A percentile compares a stretch with the other conserved stretches of the same genome.
Evolutionary conservation across 129 eudicot genomes (phyloP).

Genomic region (Solidago caesia): DNA sequence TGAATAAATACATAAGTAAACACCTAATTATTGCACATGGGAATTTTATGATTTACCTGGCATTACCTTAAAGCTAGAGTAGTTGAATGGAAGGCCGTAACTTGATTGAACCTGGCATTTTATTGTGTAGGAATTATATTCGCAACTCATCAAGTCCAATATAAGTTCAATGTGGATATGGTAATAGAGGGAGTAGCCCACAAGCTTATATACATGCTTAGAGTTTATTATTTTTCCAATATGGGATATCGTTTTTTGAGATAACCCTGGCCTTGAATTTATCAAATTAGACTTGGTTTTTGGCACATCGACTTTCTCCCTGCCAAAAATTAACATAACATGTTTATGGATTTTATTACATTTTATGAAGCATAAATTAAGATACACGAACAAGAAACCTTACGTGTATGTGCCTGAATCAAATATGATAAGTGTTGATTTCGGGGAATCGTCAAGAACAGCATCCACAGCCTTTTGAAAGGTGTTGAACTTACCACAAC

Average conservation of each 20-base stretch:
- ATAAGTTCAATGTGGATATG: no score
- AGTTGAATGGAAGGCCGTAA: slow-evolving; percentile 58
- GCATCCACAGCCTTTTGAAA: slow-evolving; percentile 77
- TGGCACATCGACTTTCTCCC: slow-evolving; percentile 68
- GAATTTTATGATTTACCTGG: not conserved
- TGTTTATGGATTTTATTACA: slow-evolving; percentile 8
- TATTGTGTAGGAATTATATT: no score
- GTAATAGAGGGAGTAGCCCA: no score
- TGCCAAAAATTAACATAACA: slow-evolving; percentile 32
- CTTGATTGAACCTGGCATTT: slow-evolving; percentile 53
- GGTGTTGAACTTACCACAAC: slow-evolving; percentile 71
- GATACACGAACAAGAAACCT: slow-evolving; percentile 11
- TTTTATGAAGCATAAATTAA: not conserved
- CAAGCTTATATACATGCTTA: no score
- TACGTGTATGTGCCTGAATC: slow-evolving; percentile 79
- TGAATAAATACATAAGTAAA: not conserved
- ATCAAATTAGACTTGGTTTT: slow-evolving; percentile 64
- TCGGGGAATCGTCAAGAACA: slow-evolving; percentile 46
- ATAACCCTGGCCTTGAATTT: slow-evolving; percentile 66
- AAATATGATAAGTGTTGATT: slow-evolving; percentile 58
- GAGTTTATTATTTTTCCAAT: no score
- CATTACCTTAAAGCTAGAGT: slow-evolving; percentile 67
- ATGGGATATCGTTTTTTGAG: not conserved
- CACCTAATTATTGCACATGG: not conserved
- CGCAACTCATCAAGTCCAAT: no score